Evolutionary conservation across 1,139 yeast genomes (phyloP).

Genomic region (Hemisphaericaspora subhashii): DNA sequence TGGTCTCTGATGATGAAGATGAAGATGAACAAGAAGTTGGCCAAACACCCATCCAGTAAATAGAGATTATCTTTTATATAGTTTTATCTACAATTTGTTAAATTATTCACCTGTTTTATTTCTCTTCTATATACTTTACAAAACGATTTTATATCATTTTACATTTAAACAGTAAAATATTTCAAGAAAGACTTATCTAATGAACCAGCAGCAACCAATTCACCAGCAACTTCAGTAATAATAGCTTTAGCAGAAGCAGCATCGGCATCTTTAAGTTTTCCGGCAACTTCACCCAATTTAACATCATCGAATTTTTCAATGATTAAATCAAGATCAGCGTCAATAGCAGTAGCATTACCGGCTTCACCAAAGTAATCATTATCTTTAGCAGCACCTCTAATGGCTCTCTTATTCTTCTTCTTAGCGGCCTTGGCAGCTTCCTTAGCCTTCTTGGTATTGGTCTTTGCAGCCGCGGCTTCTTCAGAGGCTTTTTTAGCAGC

Average conservation of each 20-base stretch:
- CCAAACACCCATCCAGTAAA: too few relatives aligned
- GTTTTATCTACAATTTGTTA: not conserved
- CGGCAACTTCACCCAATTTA: constrained; percentile 70
- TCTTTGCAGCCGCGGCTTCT: constrained; percentile 69
- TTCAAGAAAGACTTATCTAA: constrained; percentile 36
- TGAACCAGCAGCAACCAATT: constrained; percentile 33
- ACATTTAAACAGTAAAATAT: constrained; percentile 25
- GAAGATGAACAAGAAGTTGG: constrained; percentile 12
- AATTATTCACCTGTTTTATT: too few relatives aligned
- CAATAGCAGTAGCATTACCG: constrained; percentile 63
- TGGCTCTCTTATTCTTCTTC: constrained; percentile 96
- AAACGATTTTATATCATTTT: not conserved
- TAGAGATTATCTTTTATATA: not conserved
- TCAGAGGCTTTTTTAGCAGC: constrained; percentile 76
- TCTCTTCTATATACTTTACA: not conserved
- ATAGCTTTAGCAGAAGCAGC: constrained; percentile 54
- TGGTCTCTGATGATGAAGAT: constrained; percentile 32
- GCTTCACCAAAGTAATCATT: constrained; percentile 82
- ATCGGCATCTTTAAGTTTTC: constrained; percentile 53
- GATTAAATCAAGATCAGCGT: constrained; percentile 75
- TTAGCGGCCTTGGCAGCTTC: constrained; percentile 96
- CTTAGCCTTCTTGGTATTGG: constrained; percentile 81
- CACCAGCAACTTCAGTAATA: constrained; percentile 49
- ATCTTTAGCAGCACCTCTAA: constrained; percentile 83
- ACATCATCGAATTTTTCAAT: constrained; percentile 79